Base-by-base conservation (phyloP, 768 basidiomycete species). In the Pholiota conissans region DNA sequence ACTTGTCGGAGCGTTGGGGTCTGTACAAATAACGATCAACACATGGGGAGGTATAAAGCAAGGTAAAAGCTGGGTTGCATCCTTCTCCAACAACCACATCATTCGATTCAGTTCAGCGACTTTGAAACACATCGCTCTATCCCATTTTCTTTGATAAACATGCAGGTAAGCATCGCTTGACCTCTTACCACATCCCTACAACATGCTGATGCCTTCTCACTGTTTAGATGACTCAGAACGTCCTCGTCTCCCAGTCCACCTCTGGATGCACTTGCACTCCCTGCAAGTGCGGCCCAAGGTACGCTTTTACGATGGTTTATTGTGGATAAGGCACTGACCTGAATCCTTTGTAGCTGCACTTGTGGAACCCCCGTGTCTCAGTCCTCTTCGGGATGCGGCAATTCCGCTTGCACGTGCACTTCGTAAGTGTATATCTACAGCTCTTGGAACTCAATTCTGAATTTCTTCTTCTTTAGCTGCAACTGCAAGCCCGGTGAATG, bases 401-500 rank as follows among this genome's bases (percentile, higher is more conserved):
- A 24, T 5, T 45, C 42, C 11, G 5, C 22, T 22, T 45, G 42
- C 22, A 45, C 42, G 7, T 45, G 42, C 22, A 20, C 42, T 18
- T 0, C 42, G 42, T 45, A 45, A 20, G 42, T 9, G 39, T 8
- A 2, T 14, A n/a, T 2, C 14, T 22, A 8, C 3, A 9, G 1
- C 18, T 40, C n/a, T n/a, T 3, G 20, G 9, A 40, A 2, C 5
- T 22, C 20, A 22, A 6, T n/a, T 50, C 22, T 26, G 7, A 9
- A 1, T 32, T 26, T 1, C n/a, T 11, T 32, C 18, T 30, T 22
- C 28, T 20, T 50, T 18, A 30, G 29, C 16, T 32, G 29, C 37
- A 32, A 6, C 30, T 52, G 50, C 50, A 52, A 52, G 50, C 22
- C 50, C 18, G 50, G 50, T 13, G 50, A 52, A 26, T 52, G 50